Base-by-base conservation (phyloP, 306 rosid genomes). In the Cucurbita maxima region DNA sequence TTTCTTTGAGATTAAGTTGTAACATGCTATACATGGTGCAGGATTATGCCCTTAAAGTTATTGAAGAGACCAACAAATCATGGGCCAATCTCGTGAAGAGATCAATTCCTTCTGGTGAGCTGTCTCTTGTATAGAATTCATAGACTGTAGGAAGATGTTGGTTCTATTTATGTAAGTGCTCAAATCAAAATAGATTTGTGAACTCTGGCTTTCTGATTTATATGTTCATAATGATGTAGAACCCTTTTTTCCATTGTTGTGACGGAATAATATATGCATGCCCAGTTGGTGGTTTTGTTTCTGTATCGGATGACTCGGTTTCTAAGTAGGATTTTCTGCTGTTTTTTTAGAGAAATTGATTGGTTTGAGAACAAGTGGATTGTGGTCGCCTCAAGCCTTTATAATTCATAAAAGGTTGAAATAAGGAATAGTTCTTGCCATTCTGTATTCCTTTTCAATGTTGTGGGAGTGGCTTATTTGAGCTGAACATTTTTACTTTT, bases 81-180 rank as follows among this genome's bases (percentile, higher is more conserved):
- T 90, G 98, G 98, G 92, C 88, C 72, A 70, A 70, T 70, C 74
- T 92, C 25, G 74, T 90, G 58, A 90, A 87, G 87, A 87, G 98
- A 90, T 88, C 92, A 43, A 77, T 88, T 80, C 90, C 88, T 50
- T 83, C 90, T 2, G 96, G 96, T 82, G 98, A 86, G 77, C 77
- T 70, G 14, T 70, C 74, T 70, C 74, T 70, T 50, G 58, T 70
- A 50, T 70, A 70, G 55, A 70, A 50, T 70, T 34, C 74, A 30
- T 70, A 12, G 73, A 12, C 22, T 47, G 38, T 43, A 44, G 73
- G 41, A 48, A 45, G n/a, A 48, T 69, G 73, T 20, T 7, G 73
- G 58, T 45, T 50, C 58, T 15, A 50, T 8, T 48, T 50, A 50
- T 70, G 25, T 70, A 8, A 70, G 13, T 15, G 58, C 74, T 34